Evolutionary conservation across 768 basidiomycete genomes (phyloP), one percentile per base, ranked within the genome.

Genomic region (Vararia minispora): DNA sequence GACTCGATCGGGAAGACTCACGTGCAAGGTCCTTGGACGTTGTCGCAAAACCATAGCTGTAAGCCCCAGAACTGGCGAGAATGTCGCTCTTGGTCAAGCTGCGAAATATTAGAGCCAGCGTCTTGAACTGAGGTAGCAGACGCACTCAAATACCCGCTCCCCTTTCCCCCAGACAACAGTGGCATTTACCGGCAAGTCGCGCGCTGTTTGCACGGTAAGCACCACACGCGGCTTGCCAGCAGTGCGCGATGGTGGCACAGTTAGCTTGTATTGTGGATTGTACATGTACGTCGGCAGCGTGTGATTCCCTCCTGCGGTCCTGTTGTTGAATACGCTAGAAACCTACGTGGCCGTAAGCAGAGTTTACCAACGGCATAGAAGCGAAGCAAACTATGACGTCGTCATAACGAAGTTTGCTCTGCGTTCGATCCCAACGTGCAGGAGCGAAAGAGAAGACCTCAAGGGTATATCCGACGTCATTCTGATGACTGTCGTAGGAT

Each of bases 201-300:
- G 77, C 12, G 68, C 66, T 2, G 74, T 74, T 31, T 71, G 70
- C 24, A 79, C 51, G 2, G 61, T 63, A 23, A 83, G 41, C 6
- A 62, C 51, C 7, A 72, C 52, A 7, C 54, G 56, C 6, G 66
- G 60, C 48, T 68, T 76, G 24, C 26, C 20, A 32, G 29, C 13
- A 18, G 41, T 8, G 43, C 28, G 5, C 28, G n/a, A 7, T 39
- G 10, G 14, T 44, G 4, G 71, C 14, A 94, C 59, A 6, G 59
- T 67, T 11, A 97, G 62, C 39, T 70, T 68, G 57, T 87, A 97
- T 52, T 95, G 89, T 0, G 92, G 92, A 52, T 97, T 98, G 34
- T 73, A 58, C 77, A 94, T 83, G 57, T 83, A 95, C 0, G 82
- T 79, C 1, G 86, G 75, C 46, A 76, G 66, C 4, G 74, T 72